phyloP scores from a whole-genome alignment of 75 land plant genomes.

The Larix kaempferi region DNA sequence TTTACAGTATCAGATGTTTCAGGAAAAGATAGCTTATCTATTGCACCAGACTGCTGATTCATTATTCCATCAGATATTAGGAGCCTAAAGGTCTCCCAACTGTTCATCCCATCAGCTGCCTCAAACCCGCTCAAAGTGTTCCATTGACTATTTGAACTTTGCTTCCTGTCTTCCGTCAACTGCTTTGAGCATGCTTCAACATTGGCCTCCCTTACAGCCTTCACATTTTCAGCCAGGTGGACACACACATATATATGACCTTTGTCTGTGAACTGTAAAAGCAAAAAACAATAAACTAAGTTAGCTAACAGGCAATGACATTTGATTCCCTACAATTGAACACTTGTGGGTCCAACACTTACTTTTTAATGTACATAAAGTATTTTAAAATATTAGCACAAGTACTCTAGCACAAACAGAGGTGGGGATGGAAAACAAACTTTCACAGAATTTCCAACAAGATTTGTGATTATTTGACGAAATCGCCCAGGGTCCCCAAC shows the following conservation, averaged over 20 bases:
- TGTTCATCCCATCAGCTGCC: conserved; percentile 38
- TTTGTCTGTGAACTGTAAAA: conserved; percentile 52
- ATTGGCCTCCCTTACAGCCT: conserved; percentile 16
- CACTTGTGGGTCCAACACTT: neutral
- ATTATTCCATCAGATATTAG: conserved; percentile 20
- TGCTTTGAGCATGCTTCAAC: conserved; percentile 9
- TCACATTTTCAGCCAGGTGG: conserved; percentile 48
- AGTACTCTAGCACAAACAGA: neutral
- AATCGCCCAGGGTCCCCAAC: conserved; percentile 67
- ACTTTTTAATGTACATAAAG: neutral
- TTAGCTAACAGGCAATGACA: neutral
- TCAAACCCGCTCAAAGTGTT: conserved; percentile 53
- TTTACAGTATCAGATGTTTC: conserved; percentile 33
- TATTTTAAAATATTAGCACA: neutral
- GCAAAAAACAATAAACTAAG: conserved; percentile 7
- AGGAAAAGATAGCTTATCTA: neutral
- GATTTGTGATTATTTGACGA: conserved; percentile 66
- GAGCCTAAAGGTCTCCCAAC: conserved; percentile 48
- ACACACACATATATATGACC: conserved; percentile 76
- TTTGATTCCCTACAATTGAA: neutral
- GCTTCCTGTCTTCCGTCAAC: neutral
- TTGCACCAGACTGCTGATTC: neutral
- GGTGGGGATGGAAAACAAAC: conserved; percentile 16
- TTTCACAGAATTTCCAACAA: conserved; percentile 70
- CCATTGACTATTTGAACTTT: neutral